Evolutionary conservation across 1,284 basidiomycete genomes (phyloP), one percentile per base, ranked within the genome.

Genomic region (Earliella scabrosa): DNA sequence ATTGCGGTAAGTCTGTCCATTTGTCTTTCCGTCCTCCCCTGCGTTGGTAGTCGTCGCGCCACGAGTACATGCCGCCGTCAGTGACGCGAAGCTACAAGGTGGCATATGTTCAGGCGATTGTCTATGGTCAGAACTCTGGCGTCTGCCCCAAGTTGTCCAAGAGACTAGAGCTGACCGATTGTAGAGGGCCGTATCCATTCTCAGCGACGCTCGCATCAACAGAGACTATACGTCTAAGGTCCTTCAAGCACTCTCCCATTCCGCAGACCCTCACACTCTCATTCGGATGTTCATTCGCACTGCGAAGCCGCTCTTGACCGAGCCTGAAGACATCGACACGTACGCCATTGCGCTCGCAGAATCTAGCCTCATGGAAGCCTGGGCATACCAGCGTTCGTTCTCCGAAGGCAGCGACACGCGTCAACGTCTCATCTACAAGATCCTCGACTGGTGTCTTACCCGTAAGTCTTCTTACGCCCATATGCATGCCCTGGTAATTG

Each of bases 191-290:
- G 81, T 92, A 9, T 81, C 85, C 18, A 76, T 87, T 32, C 80
- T 93, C 24, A 83, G 86, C 1, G 90, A 92, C 66, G 75, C 79
- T n/a, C 85, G 90, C 20, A 71, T 93, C 32, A 86, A 86, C 58
- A 80, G 82, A 60, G 88, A 92, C 65, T 87, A 86, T 63, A 78
- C 86, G 6, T 86, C 89, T 27, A 92, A 92, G 71, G 86, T 92
- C 35, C 67, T 92, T 2, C 82, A 86, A 64, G 83, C 85, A 6
- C 79, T 92, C 43, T 79, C 81, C 10, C 75, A 86, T 23, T 71
- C 81, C 2, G 70, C 79, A 21, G 73, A 84, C 41, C 66, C 84
- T 0, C 71, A 77, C 39, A 68, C 78, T 1, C 79, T 89, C 35
- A 78, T 92, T 31, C 78, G 88, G 39, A 80, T 79, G 68, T 92